Base-by-base conservation (phyloP, 2,329 filamentous ascomycete species). In the Aspergillus niger region DNA sequence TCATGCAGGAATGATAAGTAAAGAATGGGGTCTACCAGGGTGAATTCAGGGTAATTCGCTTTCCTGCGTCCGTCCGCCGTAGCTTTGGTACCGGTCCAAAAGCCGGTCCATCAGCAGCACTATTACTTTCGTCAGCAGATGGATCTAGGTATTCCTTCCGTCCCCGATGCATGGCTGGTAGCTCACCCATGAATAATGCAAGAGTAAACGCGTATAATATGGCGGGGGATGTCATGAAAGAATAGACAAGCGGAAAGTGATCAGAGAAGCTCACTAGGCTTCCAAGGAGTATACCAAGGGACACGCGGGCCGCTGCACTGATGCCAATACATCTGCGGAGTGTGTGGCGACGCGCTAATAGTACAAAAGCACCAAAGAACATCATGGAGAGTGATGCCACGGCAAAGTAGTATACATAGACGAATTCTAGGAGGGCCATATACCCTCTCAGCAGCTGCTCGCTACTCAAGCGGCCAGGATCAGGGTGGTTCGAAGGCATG, bases 381-480 rank as follows among this genome's bases (percentile, higher is more conserved):
- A 70, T 67, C 74, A 78, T 75, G 4, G 72, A 66, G 20, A 76
- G 54, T 20, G 73, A 68, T 8, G 76, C 74, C 11, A 74, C 74
- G 17, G 70, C 52, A 51, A 79, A 78, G 63, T 74, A 78, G 59
- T 77, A 79, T 17, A 76, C 63, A 60, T 76, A 78, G 10, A 78
- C 76, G 63, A 79, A 77, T 1, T 65, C 71, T 10, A 78, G 63
- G 3, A 77, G 63, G 39, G 72, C 69, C 62, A 78, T 69, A 59
- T 78, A 78, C 69, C 73, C 70, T 47, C 68, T 69, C 20, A 78
- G 66, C 11, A 77, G 59, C 57, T 73, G 67, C 22, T 69, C 67
- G 26, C 67, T 73, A 51, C 68, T 67, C 50, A 74, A 63, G 6
- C 67, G 67, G 24, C 62, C 67, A 5, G 69, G 69, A 47, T 73